Conservation (phyloP, 345 rosid genomes). For the Linum usitatissimum region DNA sequence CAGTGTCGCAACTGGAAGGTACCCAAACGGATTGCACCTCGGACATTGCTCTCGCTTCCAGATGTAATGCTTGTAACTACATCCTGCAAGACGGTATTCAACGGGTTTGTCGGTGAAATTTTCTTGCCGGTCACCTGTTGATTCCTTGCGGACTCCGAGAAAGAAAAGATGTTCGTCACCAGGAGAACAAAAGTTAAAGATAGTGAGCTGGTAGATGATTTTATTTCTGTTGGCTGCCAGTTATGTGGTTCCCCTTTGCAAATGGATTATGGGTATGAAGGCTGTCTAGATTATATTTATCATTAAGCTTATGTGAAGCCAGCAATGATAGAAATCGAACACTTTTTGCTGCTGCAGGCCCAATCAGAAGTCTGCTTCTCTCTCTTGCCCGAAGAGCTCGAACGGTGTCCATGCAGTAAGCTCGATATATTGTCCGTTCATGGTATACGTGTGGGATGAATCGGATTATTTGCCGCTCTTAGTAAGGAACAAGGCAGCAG, state of each 20-base stretch:
- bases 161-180: constrained; percentile 45
- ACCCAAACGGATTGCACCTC: constrained; percentile 23
- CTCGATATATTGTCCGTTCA: constrained; percentile 43
- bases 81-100: constrained; percentile 24
- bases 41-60: constrained; percentile 26
- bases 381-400: constrained; percentile 22
- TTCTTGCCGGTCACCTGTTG: constrained; percentile 39
- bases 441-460: constrained; percentile 57
- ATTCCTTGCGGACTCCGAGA: constrained; percentile 24
- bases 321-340: constrained; percentile 1
- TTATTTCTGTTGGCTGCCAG: constrained; percentile 41
- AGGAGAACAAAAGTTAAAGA: constrained; percentile 22
- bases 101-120: constrained; percentile 38
- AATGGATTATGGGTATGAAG: constrained; percentile 22
- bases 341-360: constrained; percentile 16
- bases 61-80: constrained; percentile 23
- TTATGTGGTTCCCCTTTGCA: constrained; percentile 41
- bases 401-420: constrained; percentile 34
- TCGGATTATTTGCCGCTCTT: constrained; percentile 37
- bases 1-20: constrained; percentile 45
- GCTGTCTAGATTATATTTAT: constrained; percentile 4
- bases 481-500: constrained; percentile 47
- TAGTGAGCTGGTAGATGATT: constrained; percentile 29
- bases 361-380: no score
- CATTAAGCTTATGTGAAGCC: neutral